Evolutionary conservation across 169 alveolate genomes (phyloP), one percentile per base, ranked within the genome.

Genomic region (Cryptosporidium ryanae): DNA sequence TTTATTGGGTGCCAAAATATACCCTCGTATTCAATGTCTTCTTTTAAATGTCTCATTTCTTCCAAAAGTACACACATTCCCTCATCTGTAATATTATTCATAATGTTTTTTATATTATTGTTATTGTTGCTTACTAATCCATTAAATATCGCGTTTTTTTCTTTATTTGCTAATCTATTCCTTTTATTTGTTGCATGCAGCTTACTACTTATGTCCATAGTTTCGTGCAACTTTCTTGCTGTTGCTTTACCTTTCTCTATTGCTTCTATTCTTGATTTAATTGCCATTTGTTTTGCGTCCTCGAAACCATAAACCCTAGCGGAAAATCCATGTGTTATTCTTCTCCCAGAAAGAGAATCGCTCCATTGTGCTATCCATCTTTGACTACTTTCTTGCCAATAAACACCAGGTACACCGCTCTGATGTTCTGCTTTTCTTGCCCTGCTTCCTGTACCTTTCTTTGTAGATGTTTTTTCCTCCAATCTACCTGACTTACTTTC

Each of bases 301-400:
- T 76, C 87, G 59, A 76, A 76, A 4, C 87, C 87, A 76, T 76
- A 76, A 1, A 76, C 87, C 38, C 87, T 76, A 34, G 87, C 87
- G 5, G 87, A 76, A 76, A 76, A 76, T 0, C 87, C 87, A 46
- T 76, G 87, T 32, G 87, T 76, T n/a, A 76, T 76, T 59, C 87
- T 76, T 57, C 87, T 76, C n/a, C 87, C 87, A 25, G 87, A 43
- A 23, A 61, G 57, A 29, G 87, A 76, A 61, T 76, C 87, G 18
- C 87, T 76, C 87, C 87, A 76, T 31, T 76, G 87, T 15, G 87
- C 87, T 31, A 76, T 76, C 87, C 87, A 76, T 29, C 87, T 76
- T 38, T 76, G 87, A 25, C 87, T 76, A 17, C 87, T 76, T 43
- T 76, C 87, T 23, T 76, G 87, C 87, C 87, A 76, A 44, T 76